Evolutionary conservation across 805 yeast genomes (phyloP).

Genomic region (Jamesozyma lodderae): DNA sequence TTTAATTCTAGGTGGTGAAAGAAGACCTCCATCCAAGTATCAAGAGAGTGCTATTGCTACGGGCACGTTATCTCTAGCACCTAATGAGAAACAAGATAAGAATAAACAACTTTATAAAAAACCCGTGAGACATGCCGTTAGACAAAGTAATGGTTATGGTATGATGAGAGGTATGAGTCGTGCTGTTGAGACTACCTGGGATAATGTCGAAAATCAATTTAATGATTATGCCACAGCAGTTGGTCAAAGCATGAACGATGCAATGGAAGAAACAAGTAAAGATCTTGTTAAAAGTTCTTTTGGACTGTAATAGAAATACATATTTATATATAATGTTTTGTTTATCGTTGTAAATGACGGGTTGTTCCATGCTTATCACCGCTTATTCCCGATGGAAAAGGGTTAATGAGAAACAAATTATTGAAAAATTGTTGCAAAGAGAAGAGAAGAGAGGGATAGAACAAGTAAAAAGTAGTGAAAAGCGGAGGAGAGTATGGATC

Average conservation of each 20-base stretch:
- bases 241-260: slow-evolving; percentile 45
- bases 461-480: background rate
- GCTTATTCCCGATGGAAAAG: no score
- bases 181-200: slow-evolving; percentile 44
- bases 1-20: slow-evolving; percentile 61
- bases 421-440: background rate
- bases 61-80: slow-evolving; percentile 31
- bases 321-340: no score
- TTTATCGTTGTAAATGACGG: no score
- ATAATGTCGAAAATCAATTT: slow-evolving; percentile 43
- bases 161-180: slow-evolving; percentile 34
- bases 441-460: background rate
- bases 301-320: slow-evolving; percentile 40
- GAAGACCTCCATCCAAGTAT: slow-evolving; percentile 51
- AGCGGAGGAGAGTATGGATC: background rate
- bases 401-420: background rate
- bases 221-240: slow-evolving; percentile 50
- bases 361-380: no score
- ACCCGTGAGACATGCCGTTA: slow-evolving; percentile 37
- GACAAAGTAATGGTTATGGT: slow-evolving; percentile 32
- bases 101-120: slow-evolving; percentile 31
- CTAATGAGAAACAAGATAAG: slow-evolving; percentile 9
- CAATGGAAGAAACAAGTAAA: slow-evolving; percentile 40
- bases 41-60: slow-evolving; percentile 51
- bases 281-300: slow-evolving; percentile 44